These are phyloP conservation scores for Rachicladosporium sp. DNA, from an alignment of 2,329 filamentous ascomycete species.

Conservation along the genomic window DNA sequence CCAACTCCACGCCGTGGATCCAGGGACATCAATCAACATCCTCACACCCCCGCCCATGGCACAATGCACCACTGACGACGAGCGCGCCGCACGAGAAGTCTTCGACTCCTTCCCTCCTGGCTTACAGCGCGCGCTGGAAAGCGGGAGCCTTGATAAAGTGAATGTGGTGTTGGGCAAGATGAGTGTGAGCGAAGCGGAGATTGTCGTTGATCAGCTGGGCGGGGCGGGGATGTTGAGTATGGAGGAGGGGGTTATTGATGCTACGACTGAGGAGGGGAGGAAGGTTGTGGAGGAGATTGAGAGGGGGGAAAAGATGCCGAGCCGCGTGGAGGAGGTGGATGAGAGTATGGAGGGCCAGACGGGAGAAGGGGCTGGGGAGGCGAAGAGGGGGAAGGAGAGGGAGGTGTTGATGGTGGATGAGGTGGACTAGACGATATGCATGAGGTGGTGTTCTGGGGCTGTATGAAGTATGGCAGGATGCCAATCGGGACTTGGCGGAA, in stretches of 20 bases:
- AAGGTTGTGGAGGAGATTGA: conserved; percentile 26
- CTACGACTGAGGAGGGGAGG: conserved; percentile 40
- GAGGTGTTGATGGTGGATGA: too few relatives aligned
- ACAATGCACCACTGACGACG: conserved; percentile 49
- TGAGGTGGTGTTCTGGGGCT: too few relatives aligned
- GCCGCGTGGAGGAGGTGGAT: too few relatives aligned
- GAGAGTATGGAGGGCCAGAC: too few relatives aligned
- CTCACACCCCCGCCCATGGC: conserved; percentile 73
- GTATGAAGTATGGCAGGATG: too few relatives aligned
- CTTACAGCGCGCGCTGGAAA: conserved; percentile 69
- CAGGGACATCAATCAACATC: conserved; percentile 78
- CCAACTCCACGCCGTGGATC: conserved; percentile 84
- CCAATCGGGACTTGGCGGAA: too few relatives aligned
- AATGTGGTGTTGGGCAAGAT: conserved; percentile 81
- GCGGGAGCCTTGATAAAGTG: conserved; percentile 74
- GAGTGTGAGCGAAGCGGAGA: conserved; percentile 78
- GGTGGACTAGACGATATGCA: too few relatives aligned
- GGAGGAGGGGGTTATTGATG: conserved; percentile 89
- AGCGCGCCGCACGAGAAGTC: conserved; percentile 54
- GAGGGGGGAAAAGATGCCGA: conserved; percentile 56
- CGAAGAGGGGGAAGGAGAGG: not conserved
- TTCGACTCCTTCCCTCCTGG: conserved; percentile 77
- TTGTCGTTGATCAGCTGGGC: conserved; percentile 66
- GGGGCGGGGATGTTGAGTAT: conserved; percentile 81
- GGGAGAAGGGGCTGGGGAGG: conserved; percentile 10